Conservation (phyloP, 345 rosid species). For the Orychophragmus violaceus region DNA sequence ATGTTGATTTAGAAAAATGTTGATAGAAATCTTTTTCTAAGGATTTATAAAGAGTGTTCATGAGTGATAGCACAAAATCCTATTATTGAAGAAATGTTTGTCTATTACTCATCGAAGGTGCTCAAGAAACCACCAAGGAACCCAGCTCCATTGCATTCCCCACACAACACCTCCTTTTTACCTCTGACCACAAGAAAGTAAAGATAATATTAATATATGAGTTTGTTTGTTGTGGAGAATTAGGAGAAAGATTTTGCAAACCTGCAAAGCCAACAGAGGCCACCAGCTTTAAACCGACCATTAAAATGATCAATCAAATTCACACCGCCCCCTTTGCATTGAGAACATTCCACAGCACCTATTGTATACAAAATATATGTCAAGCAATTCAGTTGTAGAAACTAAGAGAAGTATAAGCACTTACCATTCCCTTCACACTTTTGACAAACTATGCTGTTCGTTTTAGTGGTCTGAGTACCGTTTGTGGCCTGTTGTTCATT, state of each 20-base stretch:
- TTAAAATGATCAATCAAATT: slow-evolving; percentile 85
- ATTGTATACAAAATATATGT: not conserved
- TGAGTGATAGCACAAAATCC: not conserved
- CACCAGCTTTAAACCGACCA: slow-evolving; percentile 92
- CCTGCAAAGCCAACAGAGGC: slow-evolving; percentile 96
- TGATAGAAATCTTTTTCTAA: slow-evolving; percentile 3
- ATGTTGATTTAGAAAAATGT: not conserved
- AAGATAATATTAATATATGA: not conserved
- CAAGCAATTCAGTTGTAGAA: not conserved
- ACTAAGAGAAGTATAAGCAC: not conserved
- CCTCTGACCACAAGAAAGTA: slow-evolving; percentile 49
- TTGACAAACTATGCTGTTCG: slow-evolving; percentile 61
- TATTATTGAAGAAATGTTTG: not conserved
- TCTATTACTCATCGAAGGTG: slow-evolving; percentile 47
- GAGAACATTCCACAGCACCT: slow-evolving; percentile 55
- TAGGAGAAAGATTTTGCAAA: slow-evolving; percentile 8
- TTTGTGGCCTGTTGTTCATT: slow-evolving; percentile 45
- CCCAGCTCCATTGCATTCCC: slow-evolving; percentile 92
- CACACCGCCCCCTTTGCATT: slow-evolving; percentile 80
- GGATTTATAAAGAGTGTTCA: not conserved
- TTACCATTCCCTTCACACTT: slow-evolving; percentile 81
- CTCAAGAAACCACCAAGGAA: slow-evolving; percentile 94
- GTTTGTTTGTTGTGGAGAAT: not conserved
- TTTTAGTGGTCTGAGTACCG: slow-evolving; percentile 33
- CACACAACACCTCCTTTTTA: slow-evolving; percentile 74